Percentiles rank a stretch among this genome's conserved stretches.
phyloP scores from a whole-genome alignment of 441 rosid genomes.

The Sinapis alba region DNA sequence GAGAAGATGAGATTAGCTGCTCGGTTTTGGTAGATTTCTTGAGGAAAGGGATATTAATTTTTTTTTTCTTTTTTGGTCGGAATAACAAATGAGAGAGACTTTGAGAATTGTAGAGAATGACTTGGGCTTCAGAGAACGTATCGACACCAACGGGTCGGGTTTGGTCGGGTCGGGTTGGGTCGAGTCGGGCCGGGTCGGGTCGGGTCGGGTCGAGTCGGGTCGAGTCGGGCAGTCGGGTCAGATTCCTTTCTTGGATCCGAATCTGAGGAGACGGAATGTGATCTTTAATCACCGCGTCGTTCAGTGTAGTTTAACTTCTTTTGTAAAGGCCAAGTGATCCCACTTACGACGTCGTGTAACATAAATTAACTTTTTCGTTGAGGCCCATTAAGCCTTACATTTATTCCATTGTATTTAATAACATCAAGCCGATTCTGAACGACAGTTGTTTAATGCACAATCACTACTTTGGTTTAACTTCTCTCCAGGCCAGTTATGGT shows the following conservation, averaged over 20 bases:
- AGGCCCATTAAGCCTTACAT: too few relatives aligned
- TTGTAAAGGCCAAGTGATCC: background rate
- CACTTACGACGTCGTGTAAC: background rate
- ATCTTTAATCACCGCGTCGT: background rate
- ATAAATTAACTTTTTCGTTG: background rate
- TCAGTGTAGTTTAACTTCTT: background rate
- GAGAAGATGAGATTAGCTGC: background rate
- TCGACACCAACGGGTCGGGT: background rate
- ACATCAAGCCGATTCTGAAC: too few relatives aligned
- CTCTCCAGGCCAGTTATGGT: too few relatives aligned
- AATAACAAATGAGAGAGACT: conserved; percentile 7
- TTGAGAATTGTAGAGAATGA: conserved; percentile 2
- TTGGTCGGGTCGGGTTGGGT: too few relatives aligned
- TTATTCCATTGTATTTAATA: too few relatives aligned
- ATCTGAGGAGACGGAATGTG: background rate
- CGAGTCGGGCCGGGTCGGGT: too few relatives aligned
- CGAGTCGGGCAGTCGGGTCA: background rate
- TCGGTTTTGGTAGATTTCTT: conserved; percentile 31
- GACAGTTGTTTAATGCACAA: too few relatives aligned
- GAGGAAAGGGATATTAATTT: conserved; percentile 16
- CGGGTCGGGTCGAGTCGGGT: too few relatives aligned
- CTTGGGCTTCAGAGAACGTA: conserved; percentile 27
- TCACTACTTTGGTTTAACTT: too few relatives aligned
- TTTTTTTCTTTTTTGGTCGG: background rate
- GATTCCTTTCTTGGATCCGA: conserved; percentile 3